phyloP scores from a whole-genome alignment of 352 stramenopile genomes.

The Albugo laibachii region DNA sequence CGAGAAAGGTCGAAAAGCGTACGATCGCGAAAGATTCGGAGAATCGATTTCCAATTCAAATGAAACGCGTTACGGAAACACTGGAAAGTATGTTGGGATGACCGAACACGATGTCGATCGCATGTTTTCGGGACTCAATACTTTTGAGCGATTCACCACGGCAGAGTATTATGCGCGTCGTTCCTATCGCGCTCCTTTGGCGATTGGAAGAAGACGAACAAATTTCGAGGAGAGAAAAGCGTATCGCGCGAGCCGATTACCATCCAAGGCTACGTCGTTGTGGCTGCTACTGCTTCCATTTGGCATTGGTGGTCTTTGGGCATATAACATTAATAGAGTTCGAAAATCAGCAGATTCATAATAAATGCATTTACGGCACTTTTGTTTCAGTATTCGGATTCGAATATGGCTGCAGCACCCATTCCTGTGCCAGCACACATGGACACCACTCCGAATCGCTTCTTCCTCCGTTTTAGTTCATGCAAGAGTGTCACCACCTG shows the following conservation, averaged over 20 bases:
- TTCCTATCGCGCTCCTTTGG: constrained; percentile 22
- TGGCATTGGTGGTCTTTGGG: no score
- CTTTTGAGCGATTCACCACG: constrained; percentile 58
- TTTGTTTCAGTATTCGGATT: constrained; percentile 32
- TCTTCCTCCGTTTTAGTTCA: constrained; percentile 77
- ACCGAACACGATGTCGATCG: constrained; percentile 45
- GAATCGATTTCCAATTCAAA: constrained; percentile 7
- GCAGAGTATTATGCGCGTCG: constrained; percentile 43
- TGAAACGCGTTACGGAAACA: no score
- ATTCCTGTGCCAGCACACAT: constrained; percentile 94
- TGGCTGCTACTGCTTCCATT: no score
- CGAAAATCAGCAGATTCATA: no score
- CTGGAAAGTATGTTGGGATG: constrained; percentile 30
- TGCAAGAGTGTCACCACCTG: constrained; percentile 83
- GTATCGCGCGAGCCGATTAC: constrained; percentile 38
- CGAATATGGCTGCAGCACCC: constrained; percentile 83
- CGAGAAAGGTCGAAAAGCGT: constrained; percentile 22
- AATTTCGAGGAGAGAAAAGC: constrained; percentile 44
- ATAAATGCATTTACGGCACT: constrained; percentile 6
- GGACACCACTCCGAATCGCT: constrained; percentile 77
- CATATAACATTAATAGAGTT: no score
- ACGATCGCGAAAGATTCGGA: constrained; percentile 54
- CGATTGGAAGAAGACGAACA: constrained; percentile 36
- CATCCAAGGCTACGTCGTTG: constrained; percentile 31
- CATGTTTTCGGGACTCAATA: constrained; percentile 52